Evolutionary conservation across 768 basidiomycete genomes (phyloP).

Genomic region (Termitomyces sp.): DNA sequence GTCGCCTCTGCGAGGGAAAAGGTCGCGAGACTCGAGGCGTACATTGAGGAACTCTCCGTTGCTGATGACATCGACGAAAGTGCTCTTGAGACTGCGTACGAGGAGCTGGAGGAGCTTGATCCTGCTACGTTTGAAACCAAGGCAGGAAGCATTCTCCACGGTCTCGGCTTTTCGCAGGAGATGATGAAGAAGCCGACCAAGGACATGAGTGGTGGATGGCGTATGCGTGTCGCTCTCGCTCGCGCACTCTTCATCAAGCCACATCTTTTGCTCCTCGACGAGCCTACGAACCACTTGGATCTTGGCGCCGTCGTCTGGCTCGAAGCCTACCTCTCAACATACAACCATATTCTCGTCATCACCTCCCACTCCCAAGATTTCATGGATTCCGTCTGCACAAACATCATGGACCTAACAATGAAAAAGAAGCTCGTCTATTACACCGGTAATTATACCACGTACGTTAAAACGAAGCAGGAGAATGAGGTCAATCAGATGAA

Average conservation of each 20-base stretch:
- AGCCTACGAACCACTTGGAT: conserved; percentile 91
- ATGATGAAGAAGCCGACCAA: conserved; percentile 98
- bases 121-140: conserved; percentile 94
- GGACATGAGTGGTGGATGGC: conserved; percentile 99
- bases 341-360: conserved; percentile 97
- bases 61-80: conserved; percentile 85
- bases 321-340: conserved; percentile 95
- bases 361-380: conserved; percentile 99
- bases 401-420: conserved; percentile 92
- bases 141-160: conserved; percentile 93
- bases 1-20: conserved; percentile 88
- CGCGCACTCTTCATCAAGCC: conserved; percentile 95
- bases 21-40: conserved; percentile 87
- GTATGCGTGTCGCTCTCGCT: conserved; percentile 97
- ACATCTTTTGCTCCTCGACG: conserved; percentile 90
- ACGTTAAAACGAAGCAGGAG: conserved; percentile 92
- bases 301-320: conserved; percentile 98
- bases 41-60: conserved; percentile 90
- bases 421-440: conserved; percentile 95
- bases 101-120: conserved; percentile 96
- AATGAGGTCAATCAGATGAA: conserved; percentile 99
- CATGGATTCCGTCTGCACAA: conserved; percentile 96
- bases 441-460: conserved; percentile 95
- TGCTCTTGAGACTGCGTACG: conserved; percentile 85
- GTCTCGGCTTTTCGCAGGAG: conserved; percentile 81